Evolutionary conservation across 306 rosid species (phyloP), one percentile per base, ranked within the genome.

Genomic region (Rubus idaeus): DNA sequence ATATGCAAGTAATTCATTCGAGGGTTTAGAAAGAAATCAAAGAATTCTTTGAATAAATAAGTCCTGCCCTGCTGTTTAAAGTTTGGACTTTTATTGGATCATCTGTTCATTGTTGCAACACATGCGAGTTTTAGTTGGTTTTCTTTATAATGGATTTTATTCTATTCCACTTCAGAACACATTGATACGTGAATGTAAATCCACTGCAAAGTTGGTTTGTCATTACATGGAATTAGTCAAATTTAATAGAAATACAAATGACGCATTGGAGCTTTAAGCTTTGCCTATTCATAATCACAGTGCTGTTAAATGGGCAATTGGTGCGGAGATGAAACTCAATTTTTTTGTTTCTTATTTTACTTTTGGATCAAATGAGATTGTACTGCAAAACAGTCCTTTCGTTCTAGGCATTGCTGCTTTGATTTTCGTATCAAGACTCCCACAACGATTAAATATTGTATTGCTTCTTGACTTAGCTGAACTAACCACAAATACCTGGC

Each of bases 391-490:
- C 5, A 8, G 35, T 4, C 35, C 23, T 23, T 57, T 60, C 3
- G 66, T 60, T 60, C 16, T 55, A 55, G 60, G 60, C 16, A 53
- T 5, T 60, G 65, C 65, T 12, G 30, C 35, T 57, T 23, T 58
- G 65, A 11, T 23, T 23, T 23, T 58, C 2, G 39, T 12, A 58
- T 58, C 18, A 60, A 60, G 18, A 12, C 64, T 58, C 39, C 6
- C 16, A 58, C 67, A 30, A 61, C 18, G 8, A 30, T 60, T 61
- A 13, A 13, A 50, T 50, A 16, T 35, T 37, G 69, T 21, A 63
- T 14, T 63, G 69, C 66, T 63, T 39, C 69, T 39, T 1, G 21
- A 39, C 69, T 64, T 64, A 17, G 69, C 47, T 64, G 47, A 64
- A 64, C 69, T 39, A 64, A 20, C 23, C 47, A 16, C 21, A 3